phyloP scores from a whole-genome alignment of 108 stramenopile species.

The Skeletonema tropicum region DNA sequence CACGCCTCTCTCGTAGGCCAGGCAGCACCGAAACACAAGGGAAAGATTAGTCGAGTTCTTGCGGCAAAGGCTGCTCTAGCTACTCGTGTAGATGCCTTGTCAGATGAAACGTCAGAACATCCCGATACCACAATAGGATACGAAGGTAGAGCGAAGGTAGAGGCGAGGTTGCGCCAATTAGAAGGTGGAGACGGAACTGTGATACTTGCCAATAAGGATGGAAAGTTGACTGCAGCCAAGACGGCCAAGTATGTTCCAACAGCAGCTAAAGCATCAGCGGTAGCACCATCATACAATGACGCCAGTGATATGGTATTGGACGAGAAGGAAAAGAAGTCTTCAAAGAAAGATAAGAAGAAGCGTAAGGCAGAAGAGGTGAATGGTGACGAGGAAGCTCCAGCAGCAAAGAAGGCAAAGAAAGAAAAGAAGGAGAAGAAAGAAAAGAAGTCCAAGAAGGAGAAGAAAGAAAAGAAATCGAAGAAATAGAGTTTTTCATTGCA shows the following conservation, averaged over 20 bases:
- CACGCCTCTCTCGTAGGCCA: slow-evolving; percentile 99
- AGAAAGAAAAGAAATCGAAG: slow-evolving; percentile 58
- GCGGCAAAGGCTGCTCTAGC: slow-evolving; percentile 98
- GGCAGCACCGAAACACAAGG: slow-evolving; percentile 99
- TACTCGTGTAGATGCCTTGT: slow-evolving; percentile 98
- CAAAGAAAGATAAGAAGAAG: slow-evolving; percentile 76
- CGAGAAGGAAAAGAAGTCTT: slow-evolving; percentile 55
- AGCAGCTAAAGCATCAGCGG: slow-evolving; percentile 75
- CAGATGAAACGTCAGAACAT: slow-evolving; percentile 84
- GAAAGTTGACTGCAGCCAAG: slow-evolving; percentile 74
- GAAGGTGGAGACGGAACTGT: slow-evolving; percentile 88
- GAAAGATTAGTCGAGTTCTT: slow-evolving; percentile 98
- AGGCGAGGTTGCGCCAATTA: slow-evolving; percentile 94
- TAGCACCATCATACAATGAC: slow-evolving; percentile 84
- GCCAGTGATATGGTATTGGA: slow-evolving; percentile 88
- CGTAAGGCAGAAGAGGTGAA: slow-evolving; percentile 69
- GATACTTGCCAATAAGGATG: slow-evolving; percentile 69
- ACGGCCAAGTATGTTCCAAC: slow-evolving; percentile 78
- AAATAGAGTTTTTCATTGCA: slow-evolving; percentile 27
- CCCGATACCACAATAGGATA: slow-evolving; percentile 95
- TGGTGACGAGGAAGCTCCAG: slow-evolving; percentile 29
- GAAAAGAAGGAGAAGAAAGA: slow-evolving; percentile 58
- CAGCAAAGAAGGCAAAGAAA: slow-evolving; percentile 51
- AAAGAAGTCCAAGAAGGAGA: slow-evolving; percentile 56
- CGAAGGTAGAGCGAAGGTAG: slow-evolving; percentile 97